Percentiles rank a stretch among this genome's conserved stretches.
These are phyloP conservation scores for Leccinellum rugosiceps DNA, from an alignment of 768 basidiomycete genomes.

Conservation along the genomic window DNA sequence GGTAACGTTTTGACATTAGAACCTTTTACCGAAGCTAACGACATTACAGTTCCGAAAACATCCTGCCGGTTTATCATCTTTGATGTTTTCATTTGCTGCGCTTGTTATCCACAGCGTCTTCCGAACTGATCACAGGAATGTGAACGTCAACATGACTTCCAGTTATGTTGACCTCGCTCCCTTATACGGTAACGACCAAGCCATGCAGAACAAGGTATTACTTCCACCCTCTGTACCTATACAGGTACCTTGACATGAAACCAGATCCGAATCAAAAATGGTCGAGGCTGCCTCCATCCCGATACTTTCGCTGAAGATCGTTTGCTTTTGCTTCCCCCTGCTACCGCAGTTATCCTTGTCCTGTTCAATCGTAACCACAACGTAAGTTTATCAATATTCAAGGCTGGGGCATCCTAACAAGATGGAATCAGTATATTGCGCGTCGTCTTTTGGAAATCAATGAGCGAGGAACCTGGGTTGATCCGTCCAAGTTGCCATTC, in stretches of 20 bases:
- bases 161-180: slow-evolving; percentile 85
- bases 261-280: slow-evolving; percentile 44
- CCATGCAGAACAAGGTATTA: slow-evolving; percentile 54
- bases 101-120: slow-evolving; percentile 87
- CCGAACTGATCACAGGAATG: slow-evolving; percentile 68
- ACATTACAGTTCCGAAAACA: slow-evolving; percentile 63
- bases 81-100: slow-evolving; percentile 82
- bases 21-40: not conserved
- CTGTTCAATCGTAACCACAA: slow-evolving; percentile 91
- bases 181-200: slow-evolving; percentile 73
- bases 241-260: not conserved
- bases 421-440: slow-evolving; percentile 63
- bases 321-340: slow-evolving; percentile 75
- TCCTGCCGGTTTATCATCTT: slow-evolving; percentile 72
- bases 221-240: not conserved
- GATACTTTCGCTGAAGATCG: slow-evolving; percentile 81
- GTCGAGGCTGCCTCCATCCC: slow-evolving; percentile 62
- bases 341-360: slow-evolving; percentile 70
- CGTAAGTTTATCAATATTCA: slow-evolving; percentile 39
- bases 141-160: slow-evolving; percentile 77
- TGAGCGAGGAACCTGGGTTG: slow-evolving; percentile 60
- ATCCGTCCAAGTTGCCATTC: slow-evolving; percentile 47
- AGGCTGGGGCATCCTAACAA: not conserved
- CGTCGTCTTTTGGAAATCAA: slow-evolving; percentile 76
- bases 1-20: slow-evolving; percentile 33